phyloP scores from a whole-genome alignment of 2,329 filamentous ascomycete species.

The Aspergillus neotritici region DNA sequence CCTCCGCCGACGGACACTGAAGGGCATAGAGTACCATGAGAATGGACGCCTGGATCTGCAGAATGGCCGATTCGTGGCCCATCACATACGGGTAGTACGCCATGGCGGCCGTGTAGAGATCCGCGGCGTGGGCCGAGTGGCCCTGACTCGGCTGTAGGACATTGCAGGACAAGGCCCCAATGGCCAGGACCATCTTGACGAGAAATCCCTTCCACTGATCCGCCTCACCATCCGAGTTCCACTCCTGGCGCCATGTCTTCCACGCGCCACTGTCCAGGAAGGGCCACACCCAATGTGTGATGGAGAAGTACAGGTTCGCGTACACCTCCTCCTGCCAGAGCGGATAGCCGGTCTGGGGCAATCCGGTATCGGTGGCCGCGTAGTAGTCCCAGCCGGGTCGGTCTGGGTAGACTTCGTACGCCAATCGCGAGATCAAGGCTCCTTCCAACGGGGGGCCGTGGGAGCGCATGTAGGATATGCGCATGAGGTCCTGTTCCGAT shows the following conservation, averaged over 20 bases:
- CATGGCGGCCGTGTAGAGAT: constrained; percentile 21
- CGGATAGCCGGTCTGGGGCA: constrained; percentile 6
- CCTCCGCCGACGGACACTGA: constrained; percentile 23
- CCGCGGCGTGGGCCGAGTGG: constrained; percentile 18
- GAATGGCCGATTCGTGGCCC: constrained; percentile 19
- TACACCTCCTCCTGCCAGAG: constrained; percentile 22
- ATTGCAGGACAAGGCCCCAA: constrained; percentile 22
- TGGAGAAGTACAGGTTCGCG: constrained; percentile 22
- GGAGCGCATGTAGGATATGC: neutral
- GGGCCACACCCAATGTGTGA: constrained; percentile 24
- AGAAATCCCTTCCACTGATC: constrained; percentile 23
- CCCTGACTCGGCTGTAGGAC: constrained; percentile 16
- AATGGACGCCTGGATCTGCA: constrained; percentile 25
- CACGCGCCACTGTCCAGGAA: constrained; percentile 21
- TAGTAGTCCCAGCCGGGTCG: neutral
- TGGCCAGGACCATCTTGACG: constrained; percentile 23
- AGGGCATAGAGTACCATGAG: constrained; percentile 24
- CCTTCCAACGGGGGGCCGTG: neutral
- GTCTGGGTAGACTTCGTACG: constrained; percentile 1
- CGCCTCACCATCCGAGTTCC: constrained; percentile 5
- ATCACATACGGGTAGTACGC: constrained; percentile 24
- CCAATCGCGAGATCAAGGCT: neutral
- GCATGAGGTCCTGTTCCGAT: neutral
- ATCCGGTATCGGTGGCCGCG: neutral
- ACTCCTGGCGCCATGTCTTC: constrained; percentile 19